Evolutionary conservation across 768 basidiomycete species (phyloP).

Genomic region (Mycena filopes): DNA sequence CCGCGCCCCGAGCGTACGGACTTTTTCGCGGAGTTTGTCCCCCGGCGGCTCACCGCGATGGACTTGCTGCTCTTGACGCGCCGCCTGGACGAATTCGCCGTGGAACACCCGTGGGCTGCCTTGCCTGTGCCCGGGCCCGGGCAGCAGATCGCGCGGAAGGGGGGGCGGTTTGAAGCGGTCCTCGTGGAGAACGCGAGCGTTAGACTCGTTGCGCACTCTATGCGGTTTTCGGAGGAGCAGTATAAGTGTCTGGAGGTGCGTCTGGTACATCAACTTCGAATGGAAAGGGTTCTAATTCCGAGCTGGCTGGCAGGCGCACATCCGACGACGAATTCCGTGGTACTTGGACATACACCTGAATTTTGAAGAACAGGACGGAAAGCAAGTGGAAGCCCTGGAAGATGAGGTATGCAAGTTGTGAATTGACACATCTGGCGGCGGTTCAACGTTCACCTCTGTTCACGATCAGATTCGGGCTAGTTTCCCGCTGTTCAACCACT

Average conservation of each 20-base stretch:
- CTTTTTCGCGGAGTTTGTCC: not conserved
- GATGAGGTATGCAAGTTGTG: not conserved
- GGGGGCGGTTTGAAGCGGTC: not conserved
- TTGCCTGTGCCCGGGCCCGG: not conserved
- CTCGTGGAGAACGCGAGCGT: not conserved
- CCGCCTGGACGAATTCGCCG: not conserved
- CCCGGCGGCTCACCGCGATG: not conserved
- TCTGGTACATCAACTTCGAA: not conserved
- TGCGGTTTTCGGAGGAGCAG: slow-evolving; percentile 7
- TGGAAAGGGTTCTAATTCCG: not conserved
- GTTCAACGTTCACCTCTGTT: not conserved
- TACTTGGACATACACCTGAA: not conserved
- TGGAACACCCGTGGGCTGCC: not conserved
- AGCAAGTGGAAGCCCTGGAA: not conserved
- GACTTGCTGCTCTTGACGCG: not conserved
- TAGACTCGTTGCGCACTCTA: not conserved
- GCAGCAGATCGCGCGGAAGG: not conserved
- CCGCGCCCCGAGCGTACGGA: not conserved
- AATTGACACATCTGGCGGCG: not conserved
- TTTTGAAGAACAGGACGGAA: not conserved
- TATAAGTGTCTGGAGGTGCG: not conserved
- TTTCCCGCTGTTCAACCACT: not conserved
- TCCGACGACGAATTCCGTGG: not conserved
- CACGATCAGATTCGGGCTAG: slow-evolving; percentile 1
- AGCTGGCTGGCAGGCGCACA: not conserved